Evolutionary conservation across 257 asterid species (phyloP), one percentile per base, ranked within the genome.

Genomic region (Thymus mandschuricus): DNA sequence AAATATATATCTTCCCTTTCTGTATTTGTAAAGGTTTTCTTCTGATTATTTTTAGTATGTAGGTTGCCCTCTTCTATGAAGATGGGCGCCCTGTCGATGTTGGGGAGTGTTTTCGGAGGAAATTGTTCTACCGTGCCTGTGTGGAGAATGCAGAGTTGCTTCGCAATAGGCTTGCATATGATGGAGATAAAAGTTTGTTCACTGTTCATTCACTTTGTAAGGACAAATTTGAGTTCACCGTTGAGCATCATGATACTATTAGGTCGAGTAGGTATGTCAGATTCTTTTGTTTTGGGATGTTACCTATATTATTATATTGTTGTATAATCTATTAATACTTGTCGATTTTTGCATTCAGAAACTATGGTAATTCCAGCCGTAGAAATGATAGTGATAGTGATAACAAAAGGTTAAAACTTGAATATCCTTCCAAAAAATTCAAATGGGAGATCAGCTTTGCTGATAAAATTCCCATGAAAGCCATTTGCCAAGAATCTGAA

Each of bases 31-130:
- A 21, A 30, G 52, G 27, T 35, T 6, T 45, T 15, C 27, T 12
- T 4, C 7, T 12, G 15, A 31, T 12, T 38, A 52, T 15, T 27
- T 54, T 27, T 33, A n/a, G 50, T 9, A 11, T 45, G 33, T 78
- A 93, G 98, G 97, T 93, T 77, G 97, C 98, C 31, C 84, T 93
- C 29, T 82, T 66, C 74, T 93, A 88, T 54, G 98, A 93, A 72
- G 98, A 93, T 84, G 96, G 96, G 1, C 87, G 86, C 15, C 97
- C 96, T 1, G 98, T 89, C 6, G 97, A 93, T n/a, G 97, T 21
- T 21, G 21, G 87, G 1, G 91, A 93, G 81, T 97, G 98, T 10
- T 61, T 91, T 54, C 96, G 98, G 2, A 86, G 98, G 73, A 85
- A 86, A 62, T 21, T 21, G 21, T 21, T 21, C 21, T 21, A 21